Evolutionary conservation across 768 basidiomycete species (phyloP), one percentile per base, ranked within the genome.

Genomic region (Collybia nuda): DNA sequence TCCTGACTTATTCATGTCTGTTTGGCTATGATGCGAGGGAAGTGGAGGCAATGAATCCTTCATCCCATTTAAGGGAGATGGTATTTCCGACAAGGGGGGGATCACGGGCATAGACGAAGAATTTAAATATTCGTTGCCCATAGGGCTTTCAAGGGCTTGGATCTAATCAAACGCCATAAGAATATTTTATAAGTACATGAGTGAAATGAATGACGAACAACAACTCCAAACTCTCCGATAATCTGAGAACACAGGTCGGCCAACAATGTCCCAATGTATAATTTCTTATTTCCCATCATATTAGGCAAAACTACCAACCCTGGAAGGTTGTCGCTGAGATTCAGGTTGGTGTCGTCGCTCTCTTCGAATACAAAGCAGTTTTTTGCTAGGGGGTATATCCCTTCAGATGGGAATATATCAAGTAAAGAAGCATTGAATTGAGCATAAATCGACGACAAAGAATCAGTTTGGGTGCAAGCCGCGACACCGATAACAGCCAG

Each of bases 191-290:
- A 21, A 29, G 40, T 26, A 14, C 15, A 9, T 48, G 8, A 43
- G 49, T 42, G 44, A 5, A 24, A 44, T n/a, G n/a, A 35, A 46
- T 45, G 29, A 71, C 89, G 53, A 58, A 97, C 96, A 73, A 97
- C 66, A 32, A 82, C 79, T 32, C 92, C 88, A 57, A 98, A 88
- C 65, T 93, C 92, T 18, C 82, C 82, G 19, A 99, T 73, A 43
- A 98, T 81, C 54, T 88, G 84, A 28, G 93, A 93, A 57, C 92
- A 94, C 17, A 97, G 68, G 62, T 93, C 93, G 15, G 92, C 93
- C 48, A 99, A 69, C 37, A 98, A 70, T 15, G 93, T 93, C 24
- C 91, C 90, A 47, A 98, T 77, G 64, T 95, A 94, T 24, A 92
- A 67, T 58, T 83, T 88, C 65, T 93, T 90, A 60, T 95, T 93